These are phyloP conservation scores for Perkinsela sp. DNA, from an alignment of 208 protist species.

Conservation along the genomic window DNA sequence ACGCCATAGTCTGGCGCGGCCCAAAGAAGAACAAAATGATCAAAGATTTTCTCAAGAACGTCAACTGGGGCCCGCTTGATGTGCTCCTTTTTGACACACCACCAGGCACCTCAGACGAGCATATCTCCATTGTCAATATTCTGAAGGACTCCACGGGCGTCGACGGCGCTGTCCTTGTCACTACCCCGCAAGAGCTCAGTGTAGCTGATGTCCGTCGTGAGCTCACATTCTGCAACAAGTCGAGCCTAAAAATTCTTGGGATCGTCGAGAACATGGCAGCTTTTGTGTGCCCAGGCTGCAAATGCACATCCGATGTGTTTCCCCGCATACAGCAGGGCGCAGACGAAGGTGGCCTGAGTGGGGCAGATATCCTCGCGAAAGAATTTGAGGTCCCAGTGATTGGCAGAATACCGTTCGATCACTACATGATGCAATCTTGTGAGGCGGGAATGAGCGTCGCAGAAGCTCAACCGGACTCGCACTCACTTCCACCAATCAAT, in stretches of 20 bases:
- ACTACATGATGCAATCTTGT: constrained; percentile 55
- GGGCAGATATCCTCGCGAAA: constrained; percentile 13
- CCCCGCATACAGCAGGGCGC: constrained; percentile 5
- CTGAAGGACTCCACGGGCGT: constrained; percentile 41
- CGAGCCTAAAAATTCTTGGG: constrained; percentile 78
- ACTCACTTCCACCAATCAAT: not conserved
- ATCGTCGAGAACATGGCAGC: constrained; percentile 99
- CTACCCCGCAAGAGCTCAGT: constrained; percentile 90
- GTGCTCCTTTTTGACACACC: constrained; percentile 97
- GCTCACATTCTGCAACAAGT: constrained; percentile 91
- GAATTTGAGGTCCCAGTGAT: constrained; percentile 53
- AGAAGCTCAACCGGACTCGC: not conserved
- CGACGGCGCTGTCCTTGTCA: constrained; percentile 75
- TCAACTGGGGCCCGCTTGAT: constrained; percentile 90
- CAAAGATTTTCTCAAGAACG: constrained; percentile 92
- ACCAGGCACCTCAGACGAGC: constrained; percentile 98
- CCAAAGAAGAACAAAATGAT: constrained; percentile 89
- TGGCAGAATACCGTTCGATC: constrained; percentile 57
- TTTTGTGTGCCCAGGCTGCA: constrained; percentile 81
- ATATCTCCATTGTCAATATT: constrained; percentile 79
- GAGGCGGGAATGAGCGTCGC: constrained; percentile 23
- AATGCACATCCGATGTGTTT: constrained; percentile 67
- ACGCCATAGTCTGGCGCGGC: constrained; percentile 92
- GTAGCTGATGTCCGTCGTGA: constrained; percentile 89
- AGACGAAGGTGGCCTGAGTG: constrained; percentile 10